Evolutionary conservation across 768 basidiomycete species (phyloP).

Genomic region (Lentinus tigrinus): DNA sequence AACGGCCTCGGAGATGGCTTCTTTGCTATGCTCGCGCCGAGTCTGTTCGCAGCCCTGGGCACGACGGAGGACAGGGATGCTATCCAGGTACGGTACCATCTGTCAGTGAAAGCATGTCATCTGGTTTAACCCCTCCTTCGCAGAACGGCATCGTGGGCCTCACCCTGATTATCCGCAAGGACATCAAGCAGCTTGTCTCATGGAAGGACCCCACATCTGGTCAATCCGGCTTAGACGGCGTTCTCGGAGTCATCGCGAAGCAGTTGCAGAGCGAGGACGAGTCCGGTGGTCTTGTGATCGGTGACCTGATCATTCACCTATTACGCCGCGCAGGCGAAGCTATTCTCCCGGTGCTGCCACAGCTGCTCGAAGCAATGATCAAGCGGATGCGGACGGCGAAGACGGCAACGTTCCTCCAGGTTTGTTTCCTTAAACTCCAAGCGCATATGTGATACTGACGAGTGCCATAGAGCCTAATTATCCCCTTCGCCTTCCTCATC

Average conservation of each 20-base stretch:
- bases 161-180: slow-evolving; percentile 84
- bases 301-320: slow-evolving; percentile 92
- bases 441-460: background rate
- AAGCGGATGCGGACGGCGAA: slow-evolving; percentile 78
- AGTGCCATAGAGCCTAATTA: slow-evolving; percentile 66
- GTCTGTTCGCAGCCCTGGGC: slow-evolving; percentile 67
- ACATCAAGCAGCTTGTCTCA: slow-evolving; percentile 72
- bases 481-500: slow-evolving; percentile 94
- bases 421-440: slow-evolving; percentile 27
- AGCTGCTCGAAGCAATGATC: slow-evolving; percentile 83
- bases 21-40: slow-evolving; percentile 72
- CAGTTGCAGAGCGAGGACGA: slow-evolving; percentile 82
- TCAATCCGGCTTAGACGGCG: slow-evolving; percentile 71
- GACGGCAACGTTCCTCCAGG: slow-evolving; percentile 91
- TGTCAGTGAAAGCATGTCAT: background rate
- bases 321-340: slow-evolving; percentile 79
- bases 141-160: slow-evolving; percentile 84
- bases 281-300: slow-evolving; percentile 89
- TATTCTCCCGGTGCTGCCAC: slow-evolving; percentile 82
- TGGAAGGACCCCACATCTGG: slow-evolving; percentile 67
- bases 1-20: slow-evolving; percentile 77
- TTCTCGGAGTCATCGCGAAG: slow-evolving; percentile 74
- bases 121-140: background rate
- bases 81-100: slow-evolving; percentile 55
- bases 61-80: slow-evolving; percentile 84